These are phyloP conservation scores for Aspergillus novoparasiticus DNA, from an alignment of 2,329 filamentous ascomycete species.

Conservation along the genomic window DNA sequence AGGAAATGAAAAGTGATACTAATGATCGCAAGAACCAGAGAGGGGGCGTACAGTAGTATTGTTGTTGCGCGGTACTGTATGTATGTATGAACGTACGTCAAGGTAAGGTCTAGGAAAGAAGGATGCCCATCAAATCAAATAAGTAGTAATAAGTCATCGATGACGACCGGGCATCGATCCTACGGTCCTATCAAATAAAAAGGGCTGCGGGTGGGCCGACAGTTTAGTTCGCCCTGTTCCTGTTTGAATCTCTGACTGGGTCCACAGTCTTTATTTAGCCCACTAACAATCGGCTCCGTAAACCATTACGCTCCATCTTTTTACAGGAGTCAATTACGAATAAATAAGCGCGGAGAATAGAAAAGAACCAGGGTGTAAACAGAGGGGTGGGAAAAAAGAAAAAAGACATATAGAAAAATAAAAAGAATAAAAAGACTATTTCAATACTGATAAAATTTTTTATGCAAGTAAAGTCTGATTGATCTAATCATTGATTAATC, in stretches of 20 bases:
- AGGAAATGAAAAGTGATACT: slow-evolving; percentile 11
- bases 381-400: background rate
- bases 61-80: slow-evolving; percentile 5
- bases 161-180: slow-evolving; percentile 16
- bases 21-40: slow-evolving; percentile 3
- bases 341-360: background rate
- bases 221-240: slow-evolving; percentile 11
- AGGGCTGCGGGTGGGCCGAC: slow-evolving; percentile 19
- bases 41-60: slow-evolving; percentile 3
- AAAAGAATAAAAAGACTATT: background rate
- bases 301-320: slow-evolving; percentile 4
- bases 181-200: slow-evolving; percentile 20
- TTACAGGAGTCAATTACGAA: background rate
- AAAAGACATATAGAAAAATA: background rate
- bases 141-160: slow-evolving; percentile 7
- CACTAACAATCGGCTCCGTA: slow-evolving; percentile 1
- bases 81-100: background rate
- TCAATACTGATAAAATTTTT: background rate
- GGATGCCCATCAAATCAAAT: slow-evolving; percentile 18
- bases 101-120: slow-evolving; percentile 9
- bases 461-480: background rate
- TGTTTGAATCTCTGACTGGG: slow-evolving; percentile 11
- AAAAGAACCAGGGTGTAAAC: background rate
- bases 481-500: background rate
- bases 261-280: slow-evolving; percentile 6